phyloP scores from a whole-genome alignment of 148 eudicot species.

The Pharnaceum exiguum region DNA sequence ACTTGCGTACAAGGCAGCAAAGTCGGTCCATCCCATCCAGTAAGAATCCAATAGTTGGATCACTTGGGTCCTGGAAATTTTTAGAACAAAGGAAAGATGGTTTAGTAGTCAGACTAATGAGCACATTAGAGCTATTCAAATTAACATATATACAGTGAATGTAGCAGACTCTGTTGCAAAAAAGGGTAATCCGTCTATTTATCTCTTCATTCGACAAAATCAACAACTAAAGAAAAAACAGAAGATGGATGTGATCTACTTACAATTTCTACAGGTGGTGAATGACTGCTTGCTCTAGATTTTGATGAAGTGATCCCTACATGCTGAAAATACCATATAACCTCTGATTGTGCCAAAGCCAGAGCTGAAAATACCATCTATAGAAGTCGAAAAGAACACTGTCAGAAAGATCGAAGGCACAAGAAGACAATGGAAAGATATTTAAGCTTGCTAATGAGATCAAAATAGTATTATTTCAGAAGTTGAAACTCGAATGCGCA shows the following conservation, averaged over 20 bases:
- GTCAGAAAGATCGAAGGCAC: not conserved
- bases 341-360: constrained; percentile 95
- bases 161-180: not conserved
- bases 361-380: constrained; percentile 99
- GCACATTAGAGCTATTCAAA: not conserved
- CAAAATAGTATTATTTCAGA: too few species aligned
- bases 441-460: not conserved
- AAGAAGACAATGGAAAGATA: not conserved
- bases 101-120: not conserved
- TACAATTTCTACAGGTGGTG: constrained; percentile 76
- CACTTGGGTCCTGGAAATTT: constrained; percentile 83
- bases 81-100: not conserved
- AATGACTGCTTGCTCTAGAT: constrained; percentile 59
- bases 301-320: constrained; percentile 85
- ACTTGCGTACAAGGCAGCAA: constrained; percentile 95
- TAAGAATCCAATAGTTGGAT: constrained; percentile 92
- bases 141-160: not conserved
- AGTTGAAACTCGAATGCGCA: too few species aligned
- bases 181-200: not conserved
- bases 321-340: constrained; percentile 96
- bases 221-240: constrained; percentile 2
- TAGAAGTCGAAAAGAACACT: constrained; percentile 14
- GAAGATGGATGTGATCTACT: constrained; percentile 19
- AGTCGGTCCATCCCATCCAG: constrained; percentile 94
- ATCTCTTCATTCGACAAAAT: not conserved